Conservation (phyloP, 306 rosid species). For the Vigna nakashimae region DNA sequence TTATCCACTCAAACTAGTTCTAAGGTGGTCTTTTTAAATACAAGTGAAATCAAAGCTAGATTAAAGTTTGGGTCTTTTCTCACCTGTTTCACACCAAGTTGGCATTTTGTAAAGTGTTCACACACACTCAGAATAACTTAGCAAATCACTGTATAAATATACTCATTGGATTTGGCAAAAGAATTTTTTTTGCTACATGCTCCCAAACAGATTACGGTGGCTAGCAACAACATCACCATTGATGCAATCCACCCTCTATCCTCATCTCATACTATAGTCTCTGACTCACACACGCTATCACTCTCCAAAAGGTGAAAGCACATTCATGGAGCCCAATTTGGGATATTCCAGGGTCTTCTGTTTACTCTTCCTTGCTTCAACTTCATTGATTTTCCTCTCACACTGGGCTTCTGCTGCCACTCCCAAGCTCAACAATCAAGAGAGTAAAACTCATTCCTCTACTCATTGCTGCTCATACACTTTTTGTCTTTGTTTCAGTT, state of each 20-base stretch:
- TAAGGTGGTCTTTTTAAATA: too few relatives aligned
- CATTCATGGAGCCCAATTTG: constrained; percentile 49
- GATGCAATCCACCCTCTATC: neutral
- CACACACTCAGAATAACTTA: neutral
- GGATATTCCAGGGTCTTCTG: constrained; percentile 38
- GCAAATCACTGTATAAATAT: neutral
- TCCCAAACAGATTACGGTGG: neutral
- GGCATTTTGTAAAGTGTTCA: too few relatives aligned
- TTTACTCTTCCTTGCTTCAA: constrained; percentile 48
- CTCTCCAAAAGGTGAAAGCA: neutral
- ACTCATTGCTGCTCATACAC: neutral
- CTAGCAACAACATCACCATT: neutral
- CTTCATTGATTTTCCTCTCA: constrained; percentile 45
- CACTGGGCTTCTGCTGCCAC: constrained; percentile 55
- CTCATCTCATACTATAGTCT: constrained; percentile 6
- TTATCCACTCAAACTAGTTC: too few relatives aligned
- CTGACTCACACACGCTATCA: neutral
- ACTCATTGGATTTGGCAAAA: neutral
- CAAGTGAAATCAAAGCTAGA: too few relatives aligned
- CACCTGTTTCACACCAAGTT: too few relatives aligned
- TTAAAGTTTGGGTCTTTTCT: too few relatives aligned
- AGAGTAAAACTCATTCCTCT: constrained; percentile 49
- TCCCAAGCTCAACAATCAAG: constrained; percentile 62
- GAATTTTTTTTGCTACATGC: constrained; percentile 3
- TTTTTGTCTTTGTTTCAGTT: neutral